Conservation (phyloP, 2,329 filamentous ascomycete genomes). For the Epichloe festucae region DNA sequence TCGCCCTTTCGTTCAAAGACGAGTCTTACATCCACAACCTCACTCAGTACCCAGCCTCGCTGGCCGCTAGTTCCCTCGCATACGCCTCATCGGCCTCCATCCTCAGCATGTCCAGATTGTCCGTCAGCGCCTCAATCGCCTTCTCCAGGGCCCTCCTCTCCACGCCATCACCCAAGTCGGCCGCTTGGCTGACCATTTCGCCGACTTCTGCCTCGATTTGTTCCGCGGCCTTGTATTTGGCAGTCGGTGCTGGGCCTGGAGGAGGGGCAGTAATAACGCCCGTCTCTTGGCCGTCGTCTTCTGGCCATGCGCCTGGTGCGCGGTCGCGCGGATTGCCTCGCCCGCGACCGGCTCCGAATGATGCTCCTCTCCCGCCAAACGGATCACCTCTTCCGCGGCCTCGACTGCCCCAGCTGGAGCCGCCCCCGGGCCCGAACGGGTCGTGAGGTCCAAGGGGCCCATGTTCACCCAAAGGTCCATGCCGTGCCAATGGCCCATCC, state of each 20-base stretch:
- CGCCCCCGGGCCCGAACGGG: not conserved
- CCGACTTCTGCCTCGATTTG: slow-evolving; percentile 22
- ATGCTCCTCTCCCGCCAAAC: slow-evolving; percentile 3
- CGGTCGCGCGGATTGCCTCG: slow-evolving; percentile 1
- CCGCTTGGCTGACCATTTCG: slow-evolving; percentile 17
- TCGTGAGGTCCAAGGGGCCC: not conserved
- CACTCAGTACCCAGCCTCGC: not conserved
- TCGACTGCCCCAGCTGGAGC: not conserved
- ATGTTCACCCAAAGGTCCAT: too few species aligned
- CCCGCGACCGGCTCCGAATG: not conserved
- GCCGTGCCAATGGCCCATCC: too few species aligned
- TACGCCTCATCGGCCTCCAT: slow-evolving; percentile 35
- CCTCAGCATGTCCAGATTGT: slow-evolving; percentile 24
- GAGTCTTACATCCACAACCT: too few species aligned
- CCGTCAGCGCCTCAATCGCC: slow-evolving; percentile 26
- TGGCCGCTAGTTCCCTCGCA: slow-evolving; percentile 26
- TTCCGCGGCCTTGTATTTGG: slow-evolving; percentile 24
- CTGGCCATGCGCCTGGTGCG: slow-evolving; percentile 23
- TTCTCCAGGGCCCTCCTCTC: slow-evolving; percentile 15
- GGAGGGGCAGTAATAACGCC: slow-evolving; percentile 4
- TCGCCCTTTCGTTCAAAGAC: too few species aligned
- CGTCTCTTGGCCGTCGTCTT: slow-evolving; percentile 11
- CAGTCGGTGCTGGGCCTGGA: slow-evolving; percentile 15
- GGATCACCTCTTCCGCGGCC: not conserved
- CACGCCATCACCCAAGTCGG: slow-evolving; percentile 10